Conservation (phyloP, 1,139 yeast genomes). For the Saccharomyces hybrid region DNA sequence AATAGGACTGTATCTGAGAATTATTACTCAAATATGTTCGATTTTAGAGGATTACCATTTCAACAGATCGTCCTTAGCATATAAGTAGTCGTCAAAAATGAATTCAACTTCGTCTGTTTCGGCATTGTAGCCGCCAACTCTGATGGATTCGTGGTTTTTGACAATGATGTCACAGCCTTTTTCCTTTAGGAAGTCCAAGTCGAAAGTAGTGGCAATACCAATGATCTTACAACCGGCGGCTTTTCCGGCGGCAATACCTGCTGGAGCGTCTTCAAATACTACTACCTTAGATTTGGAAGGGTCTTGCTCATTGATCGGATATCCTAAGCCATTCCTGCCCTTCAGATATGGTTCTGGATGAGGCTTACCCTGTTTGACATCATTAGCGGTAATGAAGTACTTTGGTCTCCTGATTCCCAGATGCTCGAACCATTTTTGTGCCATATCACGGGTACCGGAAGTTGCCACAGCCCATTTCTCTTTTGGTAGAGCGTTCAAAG, state of each 20-base stretch:
- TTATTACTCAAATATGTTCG: not conserved
- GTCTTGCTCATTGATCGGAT: conserved; percentile 35
- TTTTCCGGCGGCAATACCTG: conserved; percentile 78
- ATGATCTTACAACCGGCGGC: conserved; percentile 77
- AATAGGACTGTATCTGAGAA: not conserved
- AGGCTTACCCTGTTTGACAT: conserved; percentile 72
- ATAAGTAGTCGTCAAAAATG: conserved; percentile 31
- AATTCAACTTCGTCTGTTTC: conserved; percentile 33
- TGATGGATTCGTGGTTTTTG: conserved; percentile 51
- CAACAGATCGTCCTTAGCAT: conserved; percentile 32
- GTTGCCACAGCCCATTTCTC: conserved; percentile 79
- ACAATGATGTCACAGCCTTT: conserved; percentile 80
- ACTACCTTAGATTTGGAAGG: conserved; percentile 40
- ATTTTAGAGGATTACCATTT: conserved; percentile 21
- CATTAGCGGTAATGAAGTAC: conserved; percentile 71
- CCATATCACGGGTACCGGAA: conserved; percentile 70
- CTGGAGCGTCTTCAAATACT: conserved; percentile 81
- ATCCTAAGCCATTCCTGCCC: conserved; percentile 54
- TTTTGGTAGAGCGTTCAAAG: conserved; percentile 32
- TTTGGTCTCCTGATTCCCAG: conserved; percentile 57
- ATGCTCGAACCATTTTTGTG: conserved; percentile 69
- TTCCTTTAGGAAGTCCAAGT: conserved; percentile 55
- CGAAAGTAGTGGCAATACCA: conserved; percentile 78
- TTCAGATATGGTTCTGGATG: conserved; percentile 72
- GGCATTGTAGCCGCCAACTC: conserved; percentile 33